Evolutionary conservation across 23 red algal genomes (phyloP), one percentile per base, ranked within the genome.

Genomic region (Gracilaria caudata): DNA sequence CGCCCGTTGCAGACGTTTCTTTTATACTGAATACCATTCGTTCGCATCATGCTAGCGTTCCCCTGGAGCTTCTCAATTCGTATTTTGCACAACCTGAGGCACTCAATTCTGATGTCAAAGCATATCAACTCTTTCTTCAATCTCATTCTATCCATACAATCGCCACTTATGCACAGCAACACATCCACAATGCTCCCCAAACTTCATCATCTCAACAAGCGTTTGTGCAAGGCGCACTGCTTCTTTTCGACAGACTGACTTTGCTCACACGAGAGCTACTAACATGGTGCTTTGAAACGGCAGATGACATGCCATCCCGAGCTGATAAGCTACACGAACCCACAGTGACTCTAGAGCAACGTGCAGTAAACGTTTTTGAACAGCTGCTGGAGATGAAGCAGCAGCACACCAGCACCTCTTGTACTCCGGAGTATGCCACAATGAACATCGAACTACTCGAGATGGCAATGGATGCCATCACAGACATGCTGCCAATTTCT

Each of bases 351-450:
- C 20, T 75, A 24, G 70, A 75, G 70, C 70, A 75, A 75, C 70
- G 70, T 24, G 37, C 70, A 19, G 70, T 40, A 75, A 75, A 47
- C 70, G n/a, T 75, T 33, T 43, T 75, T 47, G 70, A 75, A 75
- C 70, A 75, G 40, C 40, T 75, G 14, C 28, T 75, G 25, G 70
- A 75, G 40, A 75, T 75, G 25, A 38, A 75, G 19, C 61, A 66
- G 61, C 70, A 47, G 70, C 43, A 14, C 70, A 36, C 4, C 33
- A 47, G 9, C 13, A 24, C 38, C n/a, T 46, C 70, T 4, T 75
- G 70, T 10, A 75, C 70, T 47, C 70, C 43, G n/a, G 38, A 75
- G 70, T 75, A 75, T 47, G 70, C 19, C 33, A 75, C 43, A 24
- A 75, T 75, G 38, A 75, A 43, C 25, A 75, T n/a, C 19, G 23